Conservation (phyloP, 2,329 filamentous ascomycete species). For the Stemphylium beticola region DNA sequence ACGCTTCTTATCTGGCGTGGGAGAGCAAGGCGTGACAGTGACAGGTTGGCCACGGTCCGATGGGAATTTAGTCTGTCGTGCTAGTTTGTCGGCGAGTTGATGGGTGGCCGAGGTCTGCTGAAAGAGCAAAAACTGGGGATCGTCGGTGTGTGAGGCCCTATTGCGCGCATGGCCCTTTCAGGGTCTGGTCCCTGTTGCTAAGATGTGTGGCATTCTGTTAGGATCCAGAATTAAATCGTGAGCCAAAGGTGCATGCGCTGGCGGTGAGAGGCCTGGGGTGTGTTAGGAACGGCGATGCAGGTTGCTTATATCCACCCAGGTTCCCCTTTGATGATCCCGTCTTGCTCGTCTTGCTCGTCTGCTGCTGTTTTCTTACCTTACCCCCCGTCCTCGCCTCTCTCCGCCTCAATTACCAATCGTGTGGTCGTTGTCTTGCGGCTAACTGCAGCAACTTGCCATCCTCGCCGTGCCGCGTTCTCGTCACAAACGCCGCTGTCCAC, state of each 20-base stretch:
- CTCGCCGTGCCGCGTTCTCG: slow-evolving; percentile 11
- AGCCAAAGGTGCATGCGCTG: slow-evolving; percentile 14
- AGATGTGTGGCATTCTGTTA: slow-evolving; percentile 10
- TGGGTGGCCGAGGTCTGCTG: slow-evolving; percentile 8
- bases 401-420: slow-evolving; percentile 1
- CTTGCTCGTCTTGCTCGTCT: neutral
- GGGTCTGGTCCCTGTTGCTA: slow-evolving; percentile 15
- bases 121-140: slow-evolving; percentile 15
- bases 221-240: slow-evolving; percentile 11
- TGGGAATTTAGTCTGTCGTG: neutral
- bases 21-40: neutral
- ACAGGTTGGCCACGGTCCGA: neutral
- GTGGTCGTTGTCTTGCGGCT: slow-evolving; percentile 9
- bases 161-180: slow-evolving; percentile 11
- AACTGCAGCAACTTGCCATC: slow-evolving; percentile 12
- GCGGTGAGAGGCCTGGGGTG: slow-evolving; percentile 7
- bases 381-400: neutral
- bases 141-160: slow-evolving; percentile 8
- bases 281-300: slow-evolving; percentile 1
- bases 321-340: neutral
- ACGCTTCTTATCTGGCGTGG: neutral
- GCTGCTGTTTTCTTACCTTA: neutral
- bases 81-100: neutral
- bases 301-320: neutral
- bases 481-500: slow-evolving; percentile 12